phyloP scores from a whole-genome alignment of 345 rosid genomes.

The Schrenkiella parvula region DNA sequence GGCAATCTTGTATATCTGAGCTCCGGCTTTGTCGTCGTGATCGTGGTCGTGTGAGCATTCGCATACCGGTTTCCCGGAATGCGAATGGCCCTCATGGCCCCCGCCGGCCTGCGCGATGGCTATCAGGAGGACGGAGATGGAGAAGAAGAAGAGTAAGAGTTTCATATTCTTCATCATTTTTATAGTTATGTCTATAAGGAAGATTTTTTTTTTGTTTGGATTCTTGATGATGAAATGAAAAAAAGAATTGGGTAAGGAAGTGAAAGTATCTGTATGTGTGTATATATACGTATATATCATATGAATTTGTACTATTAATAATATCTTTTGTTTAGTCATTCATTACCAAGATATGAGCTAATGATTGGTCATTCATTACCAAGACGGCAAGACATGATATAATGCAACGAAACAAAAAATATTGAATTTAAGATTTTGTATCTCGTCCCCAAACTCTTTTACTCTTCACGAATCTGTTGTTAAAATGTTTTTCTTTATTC shows the following conservation, averaged over 20 bases:
- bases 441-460: too few relatives aligned
- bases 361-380: too few relatives aligned
- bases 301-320: too few relatives aligned
- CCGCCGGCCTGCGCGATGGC: not conserved
- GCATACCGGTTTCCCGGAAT: slow-evolving; percentile 10
- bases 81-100: slow-evolving; percentile 20
- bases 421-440: too few relatives aligned
- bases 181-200: not conserved
- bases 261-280: slow-evolving; percentile 6
- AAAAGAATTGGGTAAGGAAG: not conserved
- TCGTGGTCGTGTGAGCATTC: slow-evolving; percentile 32
- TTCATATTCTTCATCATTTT: slow-evolving; percentile 11
- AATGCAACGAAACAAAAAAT: too few relatives aligned
- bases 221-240: not conserved
- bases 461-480: too few relatives aligned
- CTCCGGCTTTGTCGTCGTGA: slow-evolving; percentile 21
- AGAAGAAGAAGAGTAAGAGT: slow-evolving; percentile 11
- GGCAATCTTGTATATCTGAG: slow-evolving; percentile 28
- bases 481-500: too few relatives aligned
- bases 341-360: not conserved
- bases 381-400: too few relatives aligned
- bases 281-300: slow-evolving; percentile 4
- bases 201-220: not conserved
- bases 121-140: slow-evolving; percentile 15
- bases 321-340: not conserved